Base-by-base conservation (phyloP, 73 alveolate genomes). In the Paramecium bursaria region DNA sequence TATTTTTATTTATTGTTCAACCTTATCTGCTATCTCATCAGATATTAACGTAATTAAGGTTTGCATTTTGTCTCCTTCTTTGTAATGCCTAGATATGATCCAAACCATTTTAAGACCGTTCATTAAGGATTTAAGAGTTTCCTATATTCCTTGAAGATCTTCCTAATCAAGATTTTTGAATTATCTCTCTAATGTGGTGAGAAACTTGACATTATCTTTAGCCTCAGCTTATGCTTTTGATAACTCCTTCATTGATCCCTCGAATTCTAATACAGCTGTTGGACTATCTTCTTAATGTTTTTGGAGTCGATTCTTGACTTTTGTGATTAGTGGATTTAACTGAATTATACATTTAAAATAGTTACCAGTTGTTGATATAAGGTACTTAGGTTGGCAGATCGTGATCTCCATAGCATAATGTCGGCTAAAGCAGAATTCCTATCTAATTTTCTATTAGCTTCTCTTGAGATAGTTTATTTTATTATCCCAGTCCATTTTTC, bases 11-110 rank as follows among this genome's bases (percentile, higher is more conserved):
- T 97, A 88, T 48, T 95, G 95, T 52, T 95, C 94, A 11, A 97
- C 98, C 86, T 95, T 97, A 31, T 95, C 98, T 79, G 97, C 93
- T 76, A 97, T 97, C 90, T 95, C 99, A 85, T 95, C 97, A 14
- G 99, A 93, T 89, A 97, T 96, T 44, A 90, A 90, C 74, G 88
- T 94, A 23, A 95, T 88, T 27, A 97, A 90, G 49, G 90, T 92
- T 31, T 96, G 95, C 97, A 95, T 95, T 91, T 97, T 96, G 47
- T 94, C 96, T 46, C 94, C 98, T 73, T 92, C 95, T 90, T 90
- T 53, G 55, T 94, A 94, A 79, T 97, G 99, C 47, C 98, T 77
- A 5, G 99, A 94, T 51, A 97, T 97, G 85, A 97, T 97, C 99
- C 99, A 97, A 17, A 97, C 92, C 52, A 95, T 91, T 88, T 95